Evolutionary conservation across 1,284 basidiomycete species (phyloP).

Genomic region (Cutaneotrichosporon mucoides): DNA sequence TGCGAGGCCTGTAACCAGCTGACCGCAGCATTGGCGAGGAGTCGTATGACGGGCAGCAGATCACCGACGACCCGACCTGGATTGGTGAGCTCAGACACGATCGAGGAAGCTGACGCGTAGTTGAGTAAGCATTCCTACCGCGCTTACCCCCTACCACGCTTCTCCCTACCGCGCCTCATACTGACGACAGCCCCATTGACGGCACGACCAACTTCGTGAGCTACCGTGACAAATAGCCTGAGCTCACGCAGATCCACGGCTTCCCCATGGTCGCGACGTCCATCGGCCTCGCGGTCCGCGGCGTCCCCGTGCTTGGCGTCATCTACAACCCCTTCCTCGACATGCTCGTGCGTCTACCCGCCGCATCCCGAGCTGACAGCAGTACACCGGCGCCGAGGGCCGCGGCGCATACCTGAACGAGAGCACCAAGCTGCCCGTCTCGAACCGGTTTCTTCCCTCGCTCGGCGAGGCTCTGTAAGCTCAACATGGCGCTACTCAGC

Average conservation of each 20-base stretch:
- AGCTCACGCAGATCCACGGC: conserved; percentile 36
- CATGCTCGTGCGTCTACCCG: conserved; percentile 55
- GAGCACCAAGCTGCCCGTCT: conserved; percentile 62
- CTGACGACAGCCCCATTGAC: conserved; percentile 41
- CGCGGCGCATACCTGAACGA: conserved; percentile 72
- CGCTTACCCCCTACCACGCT: no score
- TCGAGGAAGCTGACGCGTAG: conserved; percentile 22
- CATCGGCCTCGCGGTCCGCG: conserved; percentile 79
- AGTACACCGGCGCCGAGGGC: conserved; percentile 72
- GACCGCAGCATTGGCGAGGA: conserved; percentile 77
- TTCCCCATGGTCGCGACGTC: conserved; percentile 89
- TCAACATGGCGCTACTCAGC: no score
- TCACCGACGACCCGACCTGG: conserved; percentile 86
- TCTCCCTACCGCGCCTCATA: no score
- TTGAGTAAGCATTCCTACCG: conserved; percentile 27
- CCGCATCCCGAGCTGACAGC: conserved; percentile 41
- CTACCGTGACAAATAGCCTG: not conserved
- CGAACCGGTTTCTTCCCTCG: conserved; percentile 67
- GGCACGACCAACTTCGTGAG: conserved; percentile 89
- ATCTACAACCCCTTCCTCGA: conserved; percentile 91
- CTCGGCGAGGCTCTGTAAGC: conserved; percentile 66
- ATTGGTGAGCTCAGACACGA: conserved; percentile 54
- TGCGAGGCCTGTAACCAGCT: not conserved
- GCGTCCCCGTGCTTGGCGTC: conserved; percentile 77
- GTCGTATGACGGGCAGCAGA: conserved; percentile 68